Conservation (phyloP, 805 yeast genomes). For the Ogataea pignaliae region DNA sequence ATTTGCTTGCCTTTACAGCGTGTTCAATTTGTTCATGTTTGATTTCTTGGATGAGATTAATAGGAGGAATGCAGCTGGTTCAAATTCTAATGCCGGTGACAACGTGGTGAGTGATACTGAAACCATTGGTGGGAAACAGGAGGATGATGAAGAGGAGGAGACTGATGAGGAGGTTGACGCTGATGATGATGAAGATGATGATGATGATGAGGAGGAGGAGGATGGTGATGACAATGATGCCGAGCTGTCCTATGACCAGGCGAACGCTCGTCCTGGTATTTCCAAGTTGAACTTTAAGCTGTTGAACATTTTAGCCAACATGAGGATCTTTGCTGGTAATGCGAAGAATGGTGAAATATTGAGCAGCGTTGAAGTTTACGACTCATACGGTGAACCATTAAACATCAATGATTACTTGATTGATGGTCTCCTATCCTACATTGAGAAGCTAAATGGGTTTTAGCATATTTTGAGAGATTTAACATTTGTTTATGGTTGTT, state of each 20-base stretch:
- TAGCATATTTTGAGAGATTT: neutral
- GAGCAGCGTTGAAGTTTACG: conserved; percentile 15
- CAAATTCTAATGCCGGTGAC: neutral
- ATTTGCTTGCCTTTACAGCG: conserved; percentile 23
- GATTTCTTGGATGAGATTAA: conserved; percentile 14
- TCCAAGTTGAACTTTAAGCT: conserved; percentile 24
- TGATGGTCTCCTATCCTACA: conserved; percentile 20
- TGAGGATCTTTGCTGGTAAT: conserved; percentile 30
- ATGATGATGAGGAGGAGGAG: conserved; percentile 1
- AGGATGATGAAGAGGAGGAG: conserved; percentile 1
- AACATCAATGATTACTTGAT: conserved; percentile 19
- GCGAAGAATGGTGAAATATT: conserved; percentile 9
- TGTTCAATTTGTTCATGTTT: conserved; percentile 14
- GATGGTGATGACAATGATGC: neutral
- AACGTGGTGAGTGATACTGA: conserved; percentile 1
- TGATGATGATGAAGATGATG: conserved; percentile 4
- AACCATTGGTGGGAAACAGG: neutral
- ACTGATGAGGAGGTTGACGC: neutral
- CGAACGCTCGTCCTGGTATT: conserved; percentile 10
- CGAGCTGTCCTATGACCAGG: conserved; percentile 3
- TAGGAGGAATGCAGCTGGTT: conserved; percentile 1
- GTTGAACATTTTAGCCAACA: conserved; percentile 24
- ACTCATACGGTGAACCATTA: conserved; percentile 7
- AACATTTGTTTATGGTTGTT: no score
- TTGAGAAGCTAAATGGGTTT: conserved; percentile 22